Percentiles rank a stretch among this genome's conserved stretches.
Conservation (phyloP, 257 asterid species). For the Eustoma russellianum region DNA sequence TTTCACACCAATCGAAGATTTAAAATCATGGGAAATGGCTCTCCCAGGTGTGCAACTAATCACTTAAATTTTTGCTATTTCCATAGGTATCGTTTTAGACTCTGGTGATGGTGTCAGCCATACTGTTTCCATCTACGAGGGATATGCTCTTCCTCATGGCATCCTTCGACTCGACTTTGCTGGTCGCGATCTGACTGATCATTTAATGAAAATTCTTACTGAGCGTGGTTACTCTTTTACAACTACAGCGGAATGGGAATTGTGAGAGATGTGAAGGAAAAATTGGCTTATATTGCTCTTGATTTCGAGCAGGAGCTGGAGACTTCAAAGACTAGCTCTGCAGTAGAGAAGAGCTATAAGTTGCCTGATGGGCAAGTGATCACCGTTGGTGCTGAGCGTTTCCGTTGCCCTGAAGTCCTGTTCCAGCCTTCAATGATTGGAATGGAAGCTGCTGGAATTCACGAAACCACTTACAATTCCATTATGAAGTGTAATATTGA, state of each 20-base stretch:
- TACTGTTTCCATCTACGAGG: slow-evolving; percentile 32
- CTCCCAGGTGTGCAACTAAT: no score
- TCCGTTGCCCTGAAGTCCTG: slow-evolving; percentile 35
- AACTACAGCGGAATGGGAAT: slow-evolving; percentile 30
- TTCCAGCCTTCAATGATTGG: slow-evolving; percentile 39
- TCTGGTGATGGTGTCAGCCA: no score
- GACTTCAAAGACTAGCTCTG: slow-evolving; percentile 29
- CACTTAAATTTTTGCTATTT: no score
- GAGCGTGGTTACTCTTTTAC: slow-evolving; percentile 30
- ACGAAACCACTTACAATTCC: slow-evolving; percentile 31
- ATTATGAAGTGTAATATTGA: slow-evolving; percentile 38
- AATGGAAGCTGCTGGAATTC: slow-evolving; percentile 36
- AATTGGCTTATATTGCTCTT: slow-evolving; percentile 29
- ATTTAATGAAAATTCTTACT: slow-evolving; percentile 26
- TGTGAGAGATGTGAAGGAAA: slow-evolving; percentile 34
- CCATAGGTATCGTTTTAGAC: slow-evolving; percentile 33
- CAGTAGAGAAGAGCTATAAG: slow-evolving; percentile 32
- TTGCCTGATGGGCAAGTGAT: slow-evolving; percentile 37
- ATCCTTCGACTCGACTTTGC: slow-evolving; percentile 32
- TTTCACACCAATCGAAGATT: no score
- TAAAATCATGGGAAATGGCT: no score
- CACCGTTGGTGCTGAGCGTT: slow-evolving; percentile 30
- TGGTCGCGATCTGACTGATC: slow-evolving; percentile 32
- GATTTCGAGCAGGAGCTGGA: slow-evolving; percentile 31
- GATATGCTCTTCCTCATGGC: slow-evolving; percentile 36